phyloP scores from a whole-genome alignment of 257 asterid genomes.

The Jacaranda mimosifolia region DNA sequence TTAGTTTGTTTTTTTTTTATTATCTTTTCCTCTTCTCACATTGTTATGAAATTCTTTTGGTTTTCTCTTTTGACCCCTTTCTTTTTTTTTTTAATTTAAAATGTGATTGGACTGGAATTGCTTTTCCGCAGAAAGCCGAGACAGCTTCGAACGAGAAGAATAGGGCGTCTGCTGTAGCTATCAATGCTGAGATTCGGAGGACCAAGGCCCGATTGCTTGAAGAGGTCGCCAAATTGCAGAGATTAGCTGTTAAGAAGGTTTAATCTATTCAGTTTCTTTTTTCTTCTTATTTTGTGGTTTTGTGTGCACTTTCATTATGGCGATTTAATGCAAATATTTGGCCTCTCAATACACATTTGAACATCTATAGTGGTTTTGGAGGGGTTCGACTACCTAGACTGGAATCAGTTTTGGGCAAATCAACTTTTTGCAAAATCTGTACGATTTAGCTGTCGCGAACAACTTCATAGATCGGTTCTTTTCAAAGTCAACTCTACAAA shows the following conservation, averaged over 20 bases:
- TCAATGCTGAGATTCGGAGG: conserved; percentile 77
- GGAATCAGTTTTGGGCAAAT: neutral
- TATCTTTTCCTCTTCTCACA: no score
- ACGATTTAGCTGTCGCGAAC: neutral
- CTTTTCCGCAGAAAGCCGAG: conserved; percentile 62
- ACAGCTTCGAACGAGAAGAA: conserved; percentile 63
- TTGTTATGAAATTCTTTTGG: neutral
- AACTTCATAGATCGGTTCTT: neutral
- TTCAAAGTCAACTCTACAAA: neutral
- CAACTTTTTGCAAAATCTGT: neutral
- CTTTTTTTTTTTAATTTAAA: neutral
- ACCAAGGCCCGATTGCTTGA: conserved; percentile 73
- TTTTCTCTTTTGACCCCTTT: neutral
- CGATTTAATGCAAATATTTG: neutral
- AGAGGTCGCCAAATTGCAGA: conserved; percentile 82
- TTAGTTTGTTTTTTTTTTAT: neutral
- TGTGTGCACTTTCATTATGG: neutral
- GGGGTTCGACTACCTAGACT: neutral
- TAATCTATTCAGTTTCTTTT: neutral
- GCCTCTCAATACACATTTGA: neutral
- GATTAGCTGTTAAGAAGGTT: conserved; percentile 78
- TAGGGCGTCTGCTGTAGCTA: conserved; percentile 74
- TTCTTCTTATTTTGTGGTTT: neutral
- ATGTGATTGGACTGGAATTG: neutral
- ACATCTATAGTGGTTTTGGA: neutral